Evolutionary conservation across 495 filamentous ascomycete genomes (phyloP).

Genomic region (Penicillium samsonianum): DNA sequence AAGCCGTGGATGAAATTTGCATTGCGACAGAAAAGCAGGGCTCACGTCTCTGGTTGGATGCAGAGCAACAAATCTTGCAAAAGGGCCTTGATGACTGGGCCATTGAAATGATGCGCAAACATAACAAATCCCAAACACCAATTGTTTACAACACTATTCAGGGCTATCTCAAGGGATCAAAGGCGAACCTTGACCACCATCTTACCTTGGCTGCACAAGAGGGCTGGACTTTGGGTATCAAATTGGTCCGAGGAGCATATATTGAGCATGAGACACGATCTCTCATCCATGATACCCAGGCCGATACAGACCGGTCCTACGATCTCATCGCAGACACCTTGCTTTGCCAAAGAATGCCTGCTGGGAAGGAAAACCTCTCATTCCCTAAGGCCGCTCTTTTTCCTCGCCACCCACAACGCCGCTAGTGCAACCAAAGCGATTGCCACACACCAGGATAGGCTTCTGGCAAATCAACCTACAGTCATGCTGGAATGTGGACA

Average conservation of each 20-base stretch:
- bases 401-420: conserved; percentile 45
- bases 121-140: conserved; percentile 28
- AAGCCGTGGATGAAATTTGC: conserved; percentile 39
- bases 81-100: conserved; percentile 38
- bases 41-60: conserved; percentile 41
- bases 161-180: conserved; percentile 42
- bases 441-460: conserved; percentile 24
- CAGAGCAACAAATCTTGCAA: conserved; percentile 42
- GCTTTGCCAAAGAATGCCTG: conserved; percentile 25
- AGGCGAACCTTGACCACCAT: conserved; percentile 35
- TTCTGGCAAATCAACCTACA: conserved; percentile 27
- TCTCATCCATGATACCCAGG: conserved; percentile 46
- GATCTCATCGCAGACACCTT: conserved; percentile 40
- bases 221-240: conserved; percentile 38
- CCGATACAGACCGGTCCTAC: conserved; percentile 43
- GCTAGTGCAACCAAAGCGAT: conserved; percentile 36
- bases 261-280: conserved; percentile 39
- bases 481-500: conserved; percentile 51
- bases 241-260: conserved; percentile 46
- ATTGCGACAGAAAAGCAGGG: conserved; percentile 29
- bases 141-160: conserved; percentile 47
- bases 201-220: conserved; percentile 32
- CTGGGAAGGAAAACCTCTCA: conserved; percentile 12
- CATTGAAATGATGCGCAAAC: conserved; percentile 42
- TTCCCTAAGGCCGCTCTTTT: conserved; percentile 40